These are phyloP conservation scores for Pseudoperonospora humuli DNA, from an alignment of 352 stramenopile genomes.

Conservation along the genomic window DNA sequence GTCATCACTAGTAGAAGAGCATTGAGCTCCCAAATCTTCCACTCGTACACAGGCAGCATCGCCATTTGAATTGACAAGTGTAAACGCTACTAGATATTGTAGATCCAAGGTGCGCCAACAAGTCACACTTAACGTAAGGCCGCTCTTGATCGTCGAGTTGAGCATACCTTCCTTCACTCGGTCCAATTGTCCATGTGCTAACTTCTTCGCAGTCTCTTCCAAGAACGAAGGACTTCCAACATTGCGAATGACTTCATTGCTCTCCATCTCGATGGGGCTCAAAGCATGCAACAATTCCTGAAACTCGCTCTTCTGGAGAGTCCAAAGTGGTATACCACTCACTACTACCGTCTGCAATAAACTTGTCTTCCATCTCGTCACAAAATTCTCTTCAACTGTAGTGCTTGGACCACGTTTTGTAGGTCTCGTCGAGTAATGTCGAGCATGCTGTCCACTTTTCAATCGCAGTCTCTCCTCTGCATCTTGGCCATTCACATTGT, in stretches of 20 bases:
- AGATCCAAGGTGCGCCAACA: slow-evolving; percentile 56
- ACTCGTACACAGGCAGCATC: slow-evolving; percentile 61
- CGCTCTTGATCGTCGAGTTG: slow-evolving; percentile 75
- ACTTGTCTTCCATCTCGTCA: slow-evolving; percentile 14
- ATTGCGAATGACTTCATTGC: slow-evolving; percentile 7
- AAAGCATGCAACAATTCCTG: slow-evolving; percentile 31
- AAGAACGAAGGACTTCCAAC: slow-evolving; percentile 33
- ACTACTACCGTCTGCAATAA: slow-evolving; percentile 32
- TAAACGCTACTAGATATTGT: slow-evolving; percentile 66
- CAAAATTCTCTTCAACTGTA: slow-evolving; percentile 1
- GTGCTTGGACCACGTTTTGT: slow-evolving; percentile 15
- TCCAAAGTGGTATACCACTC: slow-evolving; percentile 28
- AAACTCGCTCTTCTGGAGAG: slow-evolving; percentile 38
- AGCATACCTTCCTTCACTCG: slow-evolving; percentile 77
- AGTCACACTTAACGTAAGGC: slow-evolving; percentile 66
- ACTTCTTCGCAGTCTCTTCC: slow-evolving; percentile 22
- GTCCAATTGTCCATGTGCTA: slow-evolving; percentile 51
- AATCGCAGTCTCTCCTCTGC: not conserved
- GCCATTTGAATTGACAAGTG: slow-evolving; percentile 71
- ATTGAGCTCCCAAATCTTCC: slow-evolving; percentile 39
- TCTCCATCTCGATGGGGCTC: slow-evolving; percentile 3
- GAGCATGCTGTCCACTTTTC: slow-evolving; percentile 7
- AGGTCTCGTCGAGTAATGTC: slow-evolving; percentile 4
- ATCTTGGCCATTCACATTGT: not conserved
- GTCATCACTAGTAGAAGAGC: slow-evolving; percentile 4